Evolutionary conservation across 345 rosid genomes (phyloP).

Genomic region (Eutrema heterophyllum): DNA sequence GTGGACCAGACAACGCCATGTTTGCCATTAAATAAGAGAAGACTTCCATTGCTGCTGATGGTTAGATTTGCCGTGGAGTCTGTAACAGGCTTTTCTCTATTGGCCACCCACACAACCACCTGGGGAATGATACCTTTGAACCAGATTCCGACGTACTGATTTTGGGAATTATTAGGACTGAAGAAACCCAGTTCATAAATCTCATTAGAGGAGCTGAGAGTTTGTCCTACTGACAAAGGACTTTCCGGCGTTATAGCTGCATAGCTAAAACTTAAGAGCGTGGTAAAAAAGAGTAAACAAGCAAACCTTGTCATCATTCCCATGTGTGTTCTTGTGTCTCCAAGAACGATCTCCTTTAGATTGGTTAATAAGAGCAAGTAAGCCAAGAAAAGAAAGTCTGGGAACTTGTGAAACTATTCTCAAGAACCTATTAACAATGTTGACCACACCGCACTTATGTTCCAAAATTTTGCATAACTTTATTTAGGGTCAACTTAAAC

Average conservation of each 20-base stretch:
- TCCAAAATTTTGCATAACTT: conserved; percentile 8
- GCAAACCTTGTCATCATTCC: not conserved
- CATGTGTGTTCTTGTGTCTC: not conserved
- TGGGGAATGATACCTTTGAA: conserved; percentile 7
- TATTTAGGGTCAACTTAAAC: conserved; percentile 5
- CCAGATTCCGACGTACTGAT: conserved; percentile 41
- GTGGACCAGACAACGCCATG: conserved; percentile 23
- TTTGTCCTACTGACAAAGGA: conserved; percentile 19
- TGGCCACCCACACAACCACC: conserved; percentile 47
- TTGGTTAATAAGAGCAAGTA: not conserved
- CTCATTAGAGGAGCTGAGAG: conserved; percentile 15
- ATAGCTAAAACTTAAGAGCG: not conserved
- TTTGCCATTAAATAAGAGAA: conserved; percentile 5
- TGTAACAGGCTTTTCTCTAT: conserved; percentile 34
- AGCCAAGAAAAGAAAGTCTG: not conserved
- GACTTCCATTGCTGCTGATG: conserved; percentile 24
- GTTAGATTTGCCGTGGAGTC: conserved; percentile 4
- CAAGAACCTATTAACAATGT: not conserved
- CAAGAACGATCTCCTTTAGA: not conserved
- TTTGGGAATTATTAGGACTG: not conserved
- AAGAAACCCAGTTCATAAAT: conserved; percentile 38
- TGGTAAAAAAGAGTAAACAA: not conserved
- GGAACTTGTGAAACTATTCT: no score
- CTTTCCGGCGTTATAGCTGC: conserved; percentile 3
- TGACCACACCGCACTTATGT: not conserved